These are phyloP conservation scores for Alternaria consortialis DNA, from an alignment of 2,329 filamentous ascomycete genomes.

Conservation along the genomic window DNA sequence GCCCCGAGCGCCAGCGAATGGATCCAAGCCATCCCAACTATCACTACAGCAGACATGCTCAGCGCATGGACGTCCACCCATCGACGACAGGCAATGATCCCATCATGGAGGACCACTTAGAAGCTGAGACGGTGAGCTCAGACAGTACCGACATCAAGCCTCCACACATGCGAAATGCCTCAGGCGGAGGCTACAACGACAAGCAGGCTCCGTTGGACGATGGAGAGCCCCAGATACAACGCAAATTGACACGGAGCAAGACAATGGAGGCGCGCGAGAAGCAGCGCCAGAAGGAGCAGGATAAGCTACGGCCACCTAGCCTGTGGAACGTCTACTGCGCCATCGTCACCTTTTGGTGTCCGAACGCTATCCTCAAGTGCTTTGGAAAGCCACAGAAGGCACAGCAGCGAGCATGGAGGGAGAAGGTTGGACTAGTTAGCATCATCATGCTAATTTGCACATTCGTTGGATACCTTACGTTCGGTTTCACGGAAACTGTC, in stretches of 20 bases:
- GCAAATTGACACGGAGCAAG: conserved; percentile 72
- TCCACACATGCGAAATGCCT: conserved; percentile 49
- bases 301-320: conserved; percentile 78
- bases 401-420: conserved; percentile 92
- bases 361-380: conserved; percentile 82
- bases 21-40: conserved; percentile 92
- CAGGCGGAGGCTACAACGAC: conserved; percentile 51
- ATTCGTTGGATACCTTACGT: conserved; percentile 93
- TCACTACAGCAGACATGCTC: conserved; percentile 92
- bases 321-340: conserved; percentile 96
- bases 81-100: conserved; percentile 94
- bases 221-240: conserved; percentile 51
- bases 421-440: conserved; percentile 97
- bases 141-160: conserved; percentile 68
- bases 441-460: conserved; percentile 88
- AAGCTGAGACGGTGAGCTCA: conserved; percentile 65
- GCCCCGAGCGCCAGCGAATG: conserved; percentile 86
- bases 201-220: conserved; percentile 49
- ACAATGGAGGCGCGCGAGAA: conserved; percentile 68
- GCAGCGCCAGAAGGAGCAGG: conserved; percentile 65
- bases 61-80: conserved; percentile 88
- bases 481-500: conserved; percentile 91
- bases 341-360: conserved; percentile 93
- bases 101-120: conserved; percentile 74
- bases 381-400: conserved; percentile 86